Percentiles rank a stretch among this genome's conserved stretches.
phyloP scores from a whole-genome alignment of 2,329 filamentous ascomycete genomes.

The Macrophomina pseudophaseolina region DNA sequence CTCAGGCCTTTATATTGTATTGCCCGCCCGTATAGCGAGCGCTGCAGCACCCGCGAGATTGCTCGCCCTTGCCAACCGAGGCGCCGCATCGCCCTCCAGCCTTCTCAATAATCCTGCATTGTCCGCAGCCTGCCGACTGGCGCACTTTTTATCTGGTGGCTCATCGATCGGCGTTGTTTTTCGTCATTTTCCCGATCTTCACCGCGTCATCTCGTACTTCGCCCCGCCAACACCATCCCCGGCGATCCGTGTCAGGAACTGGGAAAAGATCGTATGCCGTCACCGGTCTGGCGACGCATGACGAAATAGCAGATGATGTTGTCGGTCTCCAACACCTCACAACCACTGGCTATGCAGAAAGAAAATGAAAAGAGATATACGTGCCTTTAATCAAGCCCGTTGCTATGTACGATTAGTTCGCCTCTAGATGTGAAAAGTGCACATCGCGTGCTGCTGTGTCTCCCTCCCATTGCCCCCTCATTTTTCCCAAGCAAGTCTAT shows the following conservation, averaged over 20 bases:
- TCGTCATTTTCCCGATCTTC: slow-evolving; percentile 6
- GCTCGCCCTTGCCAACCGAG: not conserved
- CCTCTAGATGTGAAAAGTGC: too few relatives aligned
- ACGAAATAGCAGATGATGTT: too few relatives aligned
- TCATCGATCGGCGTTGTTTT: not conserved
- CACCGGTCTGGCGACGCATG: too few relatives aligned
- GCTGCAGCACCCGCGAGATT: not conserved
- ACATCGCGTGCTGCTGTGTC: too few relatives aligned
- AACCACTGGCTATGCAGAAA: not conserved
- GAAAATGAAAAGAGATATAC: not conserved
- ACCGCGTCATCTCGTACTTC: not conserved
- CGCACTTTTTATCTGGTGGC: not conserved
- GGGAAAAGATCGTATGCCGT: too few relatives aligned
- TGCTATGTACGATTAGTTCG: not conserved
- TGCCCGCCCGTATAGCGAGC: not conserved
- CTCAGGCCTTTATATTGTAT: not conserved
- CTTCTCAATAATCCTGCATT: not conserved
- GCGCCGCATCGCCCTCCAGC: not conserved
- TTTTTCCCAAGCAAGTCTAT: not conserved
- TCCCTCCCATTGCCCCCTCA: not conserved
- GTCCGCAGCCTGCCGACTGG: not conserved
- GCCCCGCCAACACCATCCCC: not conserved
- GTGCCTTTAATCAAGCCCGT: not conserved
- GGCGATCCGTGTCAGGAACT: not conserved
- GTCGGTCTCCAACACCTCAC: too few relatives aligned